phyloP scores from a whole-genome alignment of 176 grass and related monocot species.

The Hordeum marinum region DNA sequence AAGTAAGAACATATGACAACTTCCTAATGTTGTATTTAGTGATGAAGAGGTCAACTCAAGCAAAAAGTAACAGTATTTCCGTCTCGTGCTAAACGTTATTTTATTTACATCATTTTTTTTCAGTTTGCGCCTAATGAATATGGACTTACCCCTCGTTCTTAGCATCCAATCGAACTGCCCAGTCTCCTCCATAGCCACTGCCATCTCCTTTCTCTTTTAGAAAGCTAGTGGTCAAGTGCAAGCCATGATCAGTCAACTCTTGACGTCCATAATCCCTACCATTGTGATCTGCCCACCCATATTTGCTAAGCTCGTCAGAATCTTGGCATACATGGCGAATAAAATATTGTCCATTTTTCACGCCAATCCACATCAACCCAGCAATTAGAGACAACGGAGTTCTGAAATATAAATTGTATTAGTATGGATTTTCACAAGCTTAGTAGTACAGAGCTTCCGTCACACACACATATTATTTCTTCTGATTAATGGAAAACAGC shows the following conservation, averaged over 20 bases:
- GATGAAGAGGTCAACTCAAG: slow-evolving; percentile 9
- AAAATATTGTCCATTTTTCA: slow-evolving; percentile 79
- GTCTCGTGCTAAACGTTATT: background rate
- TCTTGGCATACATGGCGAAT: slow-evolving; percentile 95
- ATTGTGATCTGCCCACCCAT: slow-evolving; percentile 87
- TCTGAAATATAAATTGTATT: slow-evolving; percentile 53
- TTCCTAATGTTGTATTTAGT: background rate
- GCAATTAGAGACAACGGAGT: slow-evolving; percentile 69
- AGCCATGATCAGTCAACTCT: slow-evolving; percentile 67
- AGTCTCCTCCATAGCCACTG: slow-evolving; percentile 89
- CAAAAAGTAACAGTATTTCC: background rate
- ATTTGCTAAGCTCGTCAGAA: slow-evolving; percentile 84
- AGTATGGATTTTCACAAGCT: slow-evolving; percentile 17
- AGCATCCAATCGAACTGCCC: slow-evolving; percentile 70
- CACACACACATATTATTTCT: slow-evolving; percentile 9
- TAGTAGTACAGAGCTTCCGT: background rate
- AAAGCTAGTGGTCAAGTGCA: slow-evolving; percentile 75
- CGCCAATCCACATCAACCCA: slow-evolving; percentile 93
- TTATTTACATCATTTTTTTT: background rate
- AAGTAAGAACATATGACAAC: background rate
- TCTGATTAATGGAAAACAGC: slow-evolving; percentile 2
- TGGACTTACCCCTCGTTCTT: slow-evolving; percentile 48
- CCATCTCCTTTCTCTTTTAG: slow-evolving; percentile 81
- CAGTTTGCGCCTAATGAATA: slow-evolving; percentile 6
- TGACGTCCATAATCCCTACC: slow-evolving; percentile 87